phyloP scores from a whole-genome alignment of 306 rosid species.

The Vigna trinervia region DNA sequence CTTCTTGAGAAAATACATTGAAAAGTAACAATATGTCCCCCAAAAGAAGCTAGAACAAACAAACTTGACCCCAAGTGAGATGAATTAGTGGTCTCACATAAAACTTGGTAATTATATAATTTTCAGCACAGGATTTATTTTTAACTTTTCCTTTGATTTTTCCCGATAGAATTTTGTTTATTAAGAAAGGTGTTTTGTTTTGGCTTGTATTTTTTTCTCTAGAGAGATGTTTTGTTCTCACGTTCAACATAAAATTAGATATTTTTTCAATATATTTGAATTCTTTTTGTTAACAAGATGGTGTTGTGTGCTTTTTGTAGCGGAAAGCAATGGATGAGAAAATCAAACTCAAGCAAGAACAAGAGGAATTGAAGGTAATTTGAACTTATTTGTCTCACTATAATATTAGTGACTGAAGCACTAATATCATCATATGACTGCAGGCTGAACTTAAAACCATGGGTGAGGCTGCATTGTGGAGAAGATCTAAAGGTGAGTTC shows the following conservation, averaged over 20 bases:
- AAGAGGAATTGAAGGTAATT: slow-evolving; percentile 72
- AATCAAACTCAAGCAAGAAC: slow-evolving; percentile 84
- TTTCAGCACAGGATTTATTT: neutral
- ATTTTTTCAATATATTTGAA: slow-evolving; percentile 5
- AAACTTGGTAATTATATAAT: slow-evolving; percentile 8
- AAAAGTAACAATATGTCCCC: neutral
- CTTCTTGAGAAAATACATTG: neutral
- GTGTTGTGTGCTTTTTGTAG: slow-evolving; percentile 56
- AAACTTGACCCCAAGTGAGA: neutral
- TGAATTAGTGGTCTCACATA: slow-evolving; percentile 4
- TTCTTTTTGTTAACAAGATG: slow-evolving; percentile 32
- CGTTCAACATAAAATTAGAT: slow-evolving; percentile 35
- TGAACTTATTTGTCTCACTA: slow-evolving; percentile 35
- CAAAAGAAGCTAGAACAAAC: neutral
- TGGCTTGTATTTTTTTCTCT: neutral
- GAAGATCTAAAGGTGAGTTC: slow-evolving; percentile 81
- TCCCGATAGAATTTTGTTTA: neutral
- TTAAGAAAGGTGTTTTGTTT: slow-evolving; percentile 17
- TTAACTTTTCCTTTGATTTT: neutral
- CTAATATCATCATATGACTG: slow-evolving; percentile 36
- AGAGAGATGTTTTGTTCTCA: neutral
- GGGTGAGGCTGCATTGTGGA: slow-evolving; percentile 95
- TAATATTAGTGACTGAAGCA: slow-evolving; percentile 15
- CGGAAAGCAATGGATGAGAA: slow-evolving; percentile 85
- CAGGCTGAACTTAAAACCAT: slow-evolving; percentile 80